Percentiles rank a stretch among this genome's conserved stretches.
Conservation (phyloP, 805 yeast genomes). For the Grigorovia jiainica region DNA sequence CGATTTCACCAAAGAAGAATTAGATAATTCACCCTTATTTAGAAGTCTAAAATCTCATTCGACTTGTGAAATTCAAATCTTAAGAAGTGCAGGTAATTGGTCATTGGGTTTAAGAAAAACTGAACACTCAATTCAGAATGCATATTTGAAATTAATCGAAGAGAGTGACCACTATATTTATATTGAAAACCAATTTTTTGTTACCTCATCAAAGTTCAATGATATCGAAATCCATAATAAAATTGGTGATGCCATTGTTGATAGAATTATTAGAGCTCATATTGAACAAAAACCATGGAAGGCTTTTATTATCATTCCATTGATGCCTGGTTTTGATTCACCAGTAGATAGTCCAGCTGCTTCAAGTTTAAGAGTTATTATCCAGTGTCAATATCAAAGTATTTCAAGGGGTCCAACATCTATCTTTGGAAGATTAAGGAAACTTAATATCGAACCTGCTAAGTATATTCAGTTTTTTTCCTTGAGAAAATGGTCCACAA, state of each 20-base stretch:
- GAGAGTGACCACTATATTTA: constrained; percentile 88
- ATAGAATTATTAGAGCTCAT: constrained; percentile 84
- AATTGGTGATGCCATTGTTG: constrained; percentile 93
- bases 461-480: constrained; percentile 89
- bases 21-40: constrained; percentile 40
- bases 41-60: constrained; percentile 46
- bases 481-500: constrained; percentile 88
- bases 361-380: constrained; percentile 86
- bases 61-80: constrained; percentile 82
- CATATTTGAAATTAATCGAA: constrained; percentile 83
- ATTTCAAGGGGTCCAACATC: constrained; percentile 85
- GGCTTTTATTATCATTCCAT: constrained; percentile 83
- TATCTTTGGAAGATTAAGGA: constrained; percentile 71
- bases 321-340: constrained; percentile 96
- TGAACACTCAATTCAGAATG: constrained; percentile 87
- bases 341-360: constrained; percentile 92
- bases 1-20: constrained; percentile 67
- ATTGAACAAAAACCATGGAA: constrained; percentile 72
- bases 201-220: constrained; percentile 80
- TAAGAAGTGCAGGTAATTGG: constrained; percentile 90
- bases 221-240: constrained; percentile 78
- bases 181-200: constrained; percentile 91
- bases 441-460: constrained; percentile 77
- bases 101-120: constrained; percentile 78
- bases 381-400: constrained; percentile 93